A percentile compares a stretch with the other conserved stretches of the same genome.
Conservation (phyloP, 371 early-diverging fungal genomes). For the Pancytospora philotis region DNA sequence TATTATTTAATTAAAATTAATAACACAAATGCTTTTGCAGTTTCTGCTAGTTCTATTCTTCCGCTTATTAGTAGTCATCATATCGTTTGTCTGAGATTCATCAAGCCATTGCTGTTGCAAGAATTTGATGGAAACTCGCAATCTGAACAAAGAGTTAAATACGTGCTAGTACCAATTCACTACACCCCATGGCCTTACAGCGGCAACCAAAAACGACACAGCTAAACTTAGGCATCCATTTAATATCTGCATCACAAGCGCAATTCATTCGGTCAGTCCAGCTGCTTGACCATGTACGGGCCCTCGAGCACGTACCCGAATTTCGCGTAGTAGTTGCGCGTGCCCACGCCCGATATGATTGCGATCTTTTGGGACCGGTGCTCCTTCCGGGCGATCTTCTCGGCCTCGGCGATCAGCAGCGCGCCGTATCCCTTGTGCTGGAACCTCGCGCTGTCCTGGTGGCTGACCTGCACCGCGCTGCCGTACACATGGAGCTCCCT, state of each 20-base stretch:
- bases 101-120: too few species aligned
- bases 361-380: constrained; percentile 85
- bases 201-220: background rate
- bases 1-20: too few species aligned
- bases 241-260: background rate
- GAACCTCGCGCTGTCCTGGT: constrained; percentile 84
- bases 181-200: background rate
- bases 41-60: too few species aligned
- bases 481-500: constrained; percentile 99
- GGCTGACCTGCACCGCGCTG: constrained; percentile 83
- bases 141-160: constrained; percentile 5
- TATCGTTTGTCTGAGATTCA: too few species aligned
- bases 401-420: constrained; percentile 94
- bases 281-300: constrained; percentile 60
- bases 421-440: constrained; percentile 99
- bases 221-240: constrained; percentile 21
- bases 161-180: background rate
- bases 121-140: too few species aligned
- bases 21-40: too few species aligned
- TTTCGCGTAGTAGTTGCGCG: constrained; percentile 91
- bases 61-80: too few species aligned
- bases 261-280: constrained; percentile 14
- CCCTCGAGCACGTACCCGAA: constrained; percentile 91
- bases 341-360: constrained; percentile 93
- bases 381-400: constrained; percentile 91